Percentiles rank a stretch among this genome's conserved stretches.
Evolutionary conservation across 805 yeast genomes (phyloP).

Genomic region (Yamadazyma sp.): DNA sequence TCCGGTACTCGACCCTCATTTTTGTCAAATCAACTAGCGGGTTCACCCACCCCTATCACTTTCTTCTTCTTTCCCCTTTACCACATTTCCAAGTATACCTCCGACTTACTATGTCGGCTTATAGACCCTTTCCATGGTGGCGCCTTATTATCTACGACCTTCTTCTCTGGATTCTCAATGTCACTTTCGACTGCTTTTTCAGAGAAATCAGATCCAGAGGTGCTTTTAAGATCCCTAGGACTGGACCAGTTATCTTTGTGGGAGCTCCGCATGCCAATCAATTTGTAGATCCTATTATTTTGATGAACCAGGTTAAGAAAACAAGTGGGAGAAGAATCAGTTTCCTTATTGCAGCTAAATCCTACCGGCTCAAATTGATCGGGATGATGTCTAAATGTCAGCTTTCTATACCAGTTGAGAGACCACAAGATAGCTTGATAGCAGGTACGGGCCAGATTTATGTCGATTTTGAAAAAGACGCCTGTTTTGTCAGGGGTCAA

Average conservation of each 20-base stretch:
- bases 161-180: slow-evolving; percentile 36
- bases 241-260: slow-evolving; percentile 87
- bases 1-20: no score
- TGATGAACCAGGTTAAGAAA: slow-evolving; percentile 76
- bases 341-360: slow-evolving; percentile 82
- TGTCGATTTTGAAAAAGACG: slow-evolving; percentile 52
- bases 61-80: no score
- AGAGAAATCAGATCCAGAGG: slow-evolving; percentile 89
- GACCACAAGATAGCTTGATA: slow-evolving; percentile 84
- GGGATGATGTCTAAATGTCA: slow-evolving; percentile 77
- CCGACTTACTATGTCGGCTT: slow-evolving; percentile 9
- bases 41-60: no score
- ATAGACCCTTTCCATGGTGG: slow-evolving; percentile 24
- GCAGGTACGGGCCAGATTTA: slow-evolving; percentile 66
- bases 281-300: slow-evolving; percentile 77
- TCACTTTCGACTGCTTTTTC: slow-evolving; percentile 65
- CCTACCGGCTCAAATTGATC: slow-evolving; percentile 62
- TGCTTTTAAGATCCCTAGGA: slow-evolving; percentile 64
- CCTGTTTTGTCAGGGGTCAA: slow-evolving; percentile 56
- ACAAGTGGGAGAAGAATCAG: slow-evolving; percentile 69
- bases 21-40: no score
- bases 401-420: slow-evolving; percentile 83
- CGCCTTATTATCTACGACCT: slow-evolving; percentile 33
- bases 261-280: slow-evolving; percentile 98
- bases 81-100: no score